These are phyloP conservation scores for Amanita rubescens DNA, from an alignment of 768 basidiomycete genomes.

Conservation along the genomic window DNA sequence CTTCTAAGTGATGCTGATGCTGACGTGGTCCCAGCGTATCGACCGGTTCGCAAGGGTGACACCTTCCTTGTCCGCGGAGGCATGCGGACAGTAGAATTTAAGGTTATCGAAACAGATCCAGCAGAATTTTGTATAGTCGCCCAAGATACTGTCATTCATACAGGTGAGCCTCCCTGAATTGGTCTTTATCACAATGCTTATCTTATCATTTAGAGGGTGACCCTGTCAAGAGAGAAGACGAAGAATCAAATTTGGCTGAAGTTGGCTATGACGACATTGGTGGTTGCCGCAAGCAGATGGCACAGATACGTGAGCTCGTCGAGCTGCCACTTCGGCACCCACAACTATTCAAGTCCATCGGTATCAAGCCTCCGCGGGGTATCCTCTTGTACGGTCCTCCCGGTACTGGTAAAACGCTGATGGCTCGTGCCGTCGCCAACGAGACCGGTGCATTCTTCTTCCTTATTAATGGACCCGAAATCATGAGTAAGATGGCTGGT, in stretches of 20 bases:
- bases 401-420: slow-evolving; percentile 98
- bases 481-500: slow-evolving; percentile 99
- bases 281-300: slow-evolving; percentile 99
- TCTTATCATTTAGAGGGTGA: slow-evolving; percentile 69
- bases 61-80: slow-evolving; percentile 99
- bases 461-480: slow-evolving; percentile 98
- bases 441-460: slow-evolving; percentile 99
- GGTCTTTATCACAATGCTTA: slow-evolving; percentile 12
- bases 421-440: slow-evolving; percentile 99
- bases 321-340: slow-evolving; percentile 97
- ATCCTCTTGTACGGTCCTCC: slow-evolving; percentile 98
- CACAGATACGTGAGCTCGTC: slow-evolving; percentile 98
- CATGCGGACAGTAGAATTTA: slow-evolving; percentile 98
- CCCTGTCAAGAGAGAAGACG: slow-evolving; percentile 97
- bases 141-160: slow-evolving; percentile 97
- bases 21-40: slow-evolving; percentile 54
- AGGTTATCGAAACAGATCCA: slow-evolving; percentile 97
- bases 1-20: neutral
- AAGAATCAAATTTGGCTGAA: slow-evolving; percentile 92
- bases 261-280: slow-evolving; percentile 99
- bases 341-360: slow-evolving; percentile 99
- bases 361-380: slow-evolving; percentile 99
- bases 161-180: slow-evolving; percentile 37
- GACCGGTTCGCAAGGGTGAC: slow-evolving; percentile 94
- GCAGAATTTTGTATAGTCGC: slow-evolving; percentile 98